Percentiles rank a stretch among this genome's conserved stretches.
phyloP scores from a whole-genome alignment of 257 asterid species.

The Rubia yunnanensis region DNA sequence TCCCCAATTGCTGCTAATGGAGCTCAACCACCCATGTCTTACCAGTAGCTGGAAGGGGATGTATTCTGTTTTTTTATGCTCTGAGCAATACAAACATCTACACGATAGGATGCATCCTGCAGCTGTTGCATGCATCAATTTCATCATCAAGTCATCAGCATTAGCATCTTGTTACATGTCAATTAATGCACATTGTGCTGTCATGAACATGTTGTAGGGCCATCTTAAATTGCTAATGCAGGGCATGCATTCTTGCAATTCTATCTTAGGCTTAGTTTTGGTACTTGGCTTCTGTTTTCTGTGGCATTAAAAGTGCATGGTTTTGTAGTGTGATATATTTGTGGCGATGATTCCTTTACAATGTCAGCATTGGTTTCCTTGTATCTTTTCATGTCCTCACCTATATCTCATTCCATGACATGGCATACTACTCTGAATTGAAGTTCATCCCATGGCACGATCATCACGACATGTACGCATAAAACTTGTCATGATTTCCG shows the following conservation, averaged over 20 bases:
- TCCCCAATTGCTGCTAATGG: constrained; percentile 52
- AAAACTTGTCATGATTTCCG: constrained; percentile 4
- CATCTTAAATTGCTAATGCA: constrained; percentile 25
- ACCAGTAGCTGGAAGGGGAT: constrained; percentile 89
- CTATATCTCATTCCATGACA: constrained; percentile 6
- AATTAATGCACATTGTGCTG: constrained; percentile 31
- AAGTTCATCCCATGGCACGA: constrained; percentile 18
- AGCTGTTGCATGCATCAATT: constrained; percentile 89
- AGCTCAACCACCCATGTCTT: constrained; percentile 50
- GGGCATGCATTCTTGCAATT: constrained; percentile 51
- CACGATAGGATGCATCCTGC: constrained; percentile 90
- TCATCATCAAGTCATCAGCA: constrained; percentile 67
- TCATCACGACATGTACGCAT: constrained; percentile 18
- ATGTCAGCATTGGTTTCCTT: constrained; percentile 8
- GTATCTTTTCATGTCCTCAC: background rate
- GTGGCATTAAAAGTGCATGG: constrained; percentile 12
- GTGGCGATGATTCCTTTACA: background rate
- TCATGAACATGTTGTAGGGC: constrained; percentile 34
- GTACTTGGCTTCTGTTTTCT: constrained; percentile 12
- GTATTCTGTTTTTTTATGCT: constrained; percentile 64
- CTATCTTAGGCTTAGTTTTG: constrained; percentile 22
- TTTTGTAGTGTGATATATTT: constrained; percentile 13
- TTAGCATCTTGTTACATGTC: constrained; percentile 43
- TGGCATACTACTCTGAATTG: constrained; percentile 10
- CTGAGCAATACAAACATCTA: constrained; percentile 47